Conservation (phyloP, 768 basidiomycete genomes). For the Tephrocybe sp. region DNA sequence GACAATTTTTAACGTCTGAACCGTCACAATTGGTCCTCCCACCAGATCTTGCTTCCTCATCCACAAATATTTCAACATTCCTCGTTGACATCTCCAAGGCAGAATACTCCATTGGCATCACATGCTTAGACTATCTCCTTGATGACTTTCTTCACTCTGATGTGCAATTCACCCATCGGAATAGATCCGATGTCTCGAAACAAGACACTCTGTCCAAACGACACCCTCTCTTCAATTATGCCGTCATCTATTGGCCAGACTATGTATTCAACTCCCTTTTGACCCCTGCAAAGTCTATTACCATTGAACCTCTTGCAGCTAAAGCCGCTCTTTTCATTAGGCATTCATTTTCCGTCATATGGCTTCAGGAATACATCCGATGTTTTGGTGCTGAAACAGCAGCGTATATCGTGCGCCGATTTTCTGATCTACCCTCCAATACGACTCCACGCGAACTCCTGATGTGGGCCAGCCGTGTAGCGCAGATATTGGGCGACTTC, state of each 20-base stretch:
- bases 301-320: background rate
- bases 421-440: background rate
- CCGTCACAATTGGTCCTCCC: background rate
- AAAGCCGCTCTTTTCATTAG: background rate
- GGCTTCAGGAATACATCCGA: conserved; percentile 7
- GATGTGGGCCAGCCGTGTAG: background rate
- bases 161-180: background rate
- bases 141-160: conserved; percentile 1
- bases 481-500: background rate
- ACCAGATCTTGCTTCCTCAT: background rate
- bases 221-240: conserved; percentile 4
- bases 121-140: conserved; percentile 1
- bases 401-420: background rate
- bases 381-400: conserved; percentile 2
- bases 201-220: background rate
- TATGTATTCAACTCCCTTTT: conserved; percentile 2
- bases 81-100: conserved; percentile 2
- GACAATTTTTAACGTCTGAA: background rate
- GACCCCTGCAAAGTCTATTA: background rate
- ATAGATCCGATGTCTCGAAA: background rate
- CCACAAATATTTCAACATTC: background rate
- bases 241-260: conserved; percentile 8
- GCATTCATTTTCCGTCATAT: conserved; percentile 1
- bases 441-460: background rate
- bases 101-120: background rate